Percentiles rank a stretch among this genome's conserved stretches.
phyloP scores from a whole-genome alignment of 352 stramenopile species.

The Globisporangium canariense region DNA sequence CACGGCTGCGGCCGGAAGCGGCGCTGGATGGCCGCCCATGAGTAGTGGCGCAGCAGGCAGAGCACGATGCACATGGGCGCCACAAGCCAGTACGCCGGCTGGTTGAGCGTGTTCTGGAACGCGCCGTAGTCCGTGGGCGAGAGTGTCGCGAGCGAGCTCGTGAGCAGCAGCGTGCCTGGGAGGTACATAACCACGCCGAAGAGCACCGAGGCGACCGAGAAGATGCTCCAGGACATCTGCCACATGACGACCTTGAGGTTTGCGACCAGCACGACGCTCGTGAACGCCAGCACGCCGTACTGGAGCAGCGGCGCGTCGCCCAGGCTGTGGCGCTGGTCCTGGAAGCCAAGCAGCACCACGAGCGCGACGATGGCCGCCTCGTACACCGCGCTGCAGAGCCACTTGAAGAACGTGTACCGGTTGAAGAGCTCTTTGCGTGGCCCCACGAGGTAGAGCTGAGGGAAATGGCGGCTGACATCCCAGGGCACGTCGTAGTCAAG shows the following conservation, averaged over 20 bases:
- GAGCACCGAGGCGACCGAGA: conserved; percentile 31
- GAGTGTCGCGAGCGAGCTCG: conserved; percentile 58
- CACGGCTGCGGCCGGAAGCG: conserved; percentile 71
- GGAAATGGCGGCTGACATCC: conserved; percentile 54
- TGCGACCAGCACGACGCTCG: conserved; percentile 90
- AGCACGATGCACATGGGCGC: conserved; percentile 49
- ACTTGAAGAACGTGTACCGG: conserved; percentile 81
- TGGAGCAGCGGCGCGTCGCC: conserved; percentile 90
- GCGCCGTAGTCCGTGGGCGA: conserved; percentile 68
- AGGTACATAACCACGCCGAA: conserved; percentile 66
- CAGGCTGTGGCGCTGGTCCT: conserved; percentile 59
- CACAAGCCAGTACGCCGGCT: conserved; percentile 71
- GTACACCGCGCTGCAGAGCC: conserved; percentile 76
- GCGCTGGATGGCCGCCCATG: conserved; percentile 69
- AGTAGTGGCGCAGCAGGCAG: conserved; percentile 60
- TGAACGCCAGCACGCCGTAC: conserved; percentile 92
- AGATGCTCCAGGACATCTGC: conserved; percentile 74
- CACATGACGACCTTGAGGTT: conserved; percentile 91
- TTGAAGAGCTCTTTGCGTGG: conserved; percentile 81
- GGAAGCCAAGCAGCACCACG: not conserved
- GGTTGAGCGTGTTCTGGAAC: conserved; percentile 65
- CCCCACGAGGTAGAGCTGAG: conserved; percentile 72
- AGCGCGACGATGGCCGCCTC: conserved; percentile 67
- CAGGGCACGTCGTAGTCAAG: conserved; percentile 83
- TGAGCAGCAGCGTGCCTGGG: conserved; percentile 53